Conservation (phyloP, 1,139 yeast genomes). For the Lodderomyces orthopsilosis region DNA sequence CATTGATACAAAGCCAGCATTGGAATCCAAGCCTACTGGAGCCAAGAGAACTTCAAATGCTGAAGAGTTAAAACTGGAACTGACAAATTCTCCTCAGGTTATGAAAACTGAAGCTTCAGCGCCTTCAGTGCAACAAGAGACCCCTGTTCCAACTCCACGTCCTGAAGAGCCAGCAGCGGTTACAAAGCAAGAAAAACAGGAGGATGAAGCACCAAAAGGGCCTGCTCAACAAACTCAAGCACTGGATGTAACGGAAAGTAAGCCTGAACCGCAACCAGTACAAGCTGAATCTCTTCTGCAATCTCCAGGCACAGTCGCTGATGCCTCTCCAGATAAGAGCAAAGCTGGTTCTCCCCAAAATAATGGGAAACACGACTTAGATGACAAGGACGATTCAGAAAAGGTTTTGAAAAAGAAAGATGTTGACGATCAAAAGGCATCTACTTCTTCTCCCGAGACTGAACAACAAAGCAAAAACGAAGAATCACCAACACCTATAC, state of each 20-base stretch:
- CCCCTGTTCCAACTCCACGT: constrained; percentile 7
- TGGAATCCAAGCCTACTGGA: not conserved
- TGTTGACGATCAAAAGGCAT: constrained; percentile 7
- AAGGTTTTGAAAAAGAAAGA: constrained; percentile 15
- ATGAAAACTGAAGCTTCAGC: constrained; percentile 1
- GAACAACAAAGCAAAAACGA: not conserved
- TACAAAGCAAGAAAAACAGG: constrained; percentile 2
- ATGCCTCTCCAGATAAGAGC: constrained; percentile 1
- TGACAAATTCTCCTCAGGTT: not conserved
- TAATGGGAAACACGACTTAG: constrained; percentile 35
- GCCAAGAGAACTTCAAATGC: not conserved
- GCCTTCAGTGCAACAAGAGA: constrained; percentile 4
- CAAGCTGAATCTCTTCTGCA: not conserved
- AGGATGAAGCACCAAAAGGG: not conserved
- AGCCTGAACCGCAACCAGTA: not conserved
- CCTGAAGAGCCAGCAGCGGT: constrained; percentile 9
- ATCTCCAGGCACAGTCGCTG: too few species aligned
- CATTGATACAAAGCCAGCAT: not conserved
- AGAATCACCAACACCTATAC: constrained; percentile 1
- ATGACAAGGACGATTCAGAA: constrained; percentile 26
- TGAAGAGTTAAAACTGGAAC: not conserved
- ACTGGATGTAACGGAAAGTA: not conserved
- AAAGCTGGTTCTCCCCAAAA: constrained; percentile 1
- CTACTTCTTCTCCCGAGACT: not conserved
- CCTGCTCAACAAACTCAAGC: not conserved